Conservation (phyloP, 2,329 filamentous ascomycete species). For the Trichoderma simmonsii region DNA sequence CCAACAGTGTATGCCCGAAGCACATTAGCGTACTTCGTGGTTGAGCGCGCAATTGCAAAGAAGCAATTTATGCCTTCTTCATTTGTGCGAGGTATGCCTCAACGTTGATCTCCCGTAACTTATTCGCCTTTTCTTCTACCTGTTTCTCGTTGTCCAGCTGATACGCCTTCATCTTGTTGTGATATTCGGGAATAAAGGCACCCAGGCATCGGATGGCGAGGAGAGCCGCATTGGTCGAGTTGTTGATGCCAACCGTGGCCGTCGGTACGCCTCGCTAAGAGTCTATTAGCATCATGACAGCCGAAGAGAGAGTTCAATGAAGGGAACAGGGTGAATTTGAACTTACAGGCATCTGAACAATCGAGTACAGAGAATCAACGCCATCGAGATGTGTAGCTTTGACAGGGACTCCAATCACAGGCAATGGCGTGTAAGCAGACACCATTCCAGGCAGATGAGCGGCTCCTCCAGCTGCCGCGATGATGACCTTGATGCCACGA, state of each 20-base stretch:
- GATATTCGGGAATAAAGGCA: conserved; percentile 52
- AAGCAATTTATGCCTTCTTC: conserved; percentile 27
- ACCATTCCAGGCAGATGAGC: conserved; percentile 75
- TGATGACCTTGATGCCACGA: conserved; percentile 68
- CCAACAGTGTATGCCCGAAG: background rate
- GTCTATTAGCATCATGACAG: background rate
- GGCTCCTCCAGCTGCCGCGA: conserved; percentile 72
- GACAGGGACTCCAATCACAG: conserved; percentile 75
- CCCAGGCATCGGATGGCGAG: conserved; percentile 69
- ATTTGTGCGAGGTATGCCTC: conserved; percentile 49
- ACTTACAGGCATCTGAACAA: conserved; percentile 72
- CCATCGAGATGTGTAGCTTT: conserved; percentile 72
- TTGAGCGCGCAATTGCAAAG: too few species aligned
- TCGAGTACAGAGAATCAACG: conserved; percentile 66
- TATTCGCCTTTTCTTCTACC: conserved; percentile 60
- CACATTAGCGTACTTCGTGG: background rate
- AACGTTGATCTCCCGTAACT: conserved; percentile 54
- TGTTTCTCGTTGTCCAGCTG: conserved; percentile 60
- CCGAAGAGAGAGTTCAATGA: conserved; percentile 34
- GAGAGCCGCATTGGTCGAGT: conserved; percentile 72
- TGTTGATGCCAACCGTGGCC: conserved; percentile 76
- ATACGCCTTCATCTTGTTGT: conserved; percentile 57
- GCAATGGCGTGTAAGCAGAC: conserved; percentile 66
- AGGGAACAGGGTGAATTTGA: background rate
- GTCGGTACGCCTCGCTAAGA: conserved; percentile 59